These are phyloP conservation scores for Colletotrichum liriopes DNA, from an alignment of 2,329 filamentous ascomycete genomes.

Conservation along the genomic window DNA sequence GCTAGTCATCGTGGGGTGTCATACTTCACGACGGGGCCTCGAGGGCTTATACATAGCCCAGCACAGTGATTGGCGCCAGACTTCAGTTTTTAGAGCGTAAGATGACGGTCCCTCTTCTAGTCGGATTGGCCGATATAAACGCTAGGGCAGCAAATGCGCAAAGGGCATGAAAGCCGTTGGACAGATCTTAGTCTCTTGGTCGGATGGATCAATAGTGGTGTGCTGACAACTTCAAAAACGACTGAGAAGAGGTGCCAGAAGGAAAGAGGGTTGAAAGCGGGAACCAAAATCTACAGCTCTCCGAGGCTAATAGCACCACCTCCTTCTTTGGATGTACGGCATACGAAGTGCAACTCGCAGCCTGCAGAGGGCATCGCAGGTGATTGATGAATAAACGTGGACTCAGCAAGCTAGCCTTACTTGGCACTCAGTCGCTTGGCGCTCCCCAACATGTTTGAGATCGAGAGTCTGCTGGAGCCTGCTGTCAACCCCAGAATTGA, in stretches of 20 bases:
- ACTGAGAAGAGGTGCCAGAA: not conserved
- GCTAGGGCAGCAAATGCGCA: slow-evolving; percentile 19
- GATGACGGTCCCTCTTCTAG: not conserved
- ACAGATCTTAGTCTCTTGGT: not conserved
- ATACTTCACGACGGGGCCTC: not conserved
- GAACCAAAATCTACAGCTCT: not conserved
- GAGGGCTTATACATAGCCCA: not conserved
- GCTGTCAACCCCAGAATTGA: not conserved
- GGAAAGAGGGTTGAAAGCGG: not conserved
- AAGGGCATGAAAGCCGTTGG: not conserved
- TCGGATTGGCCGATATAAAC: slow-evolving; percentile 24
- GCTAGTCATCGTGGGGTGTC: slow-evolving; percentile 9
- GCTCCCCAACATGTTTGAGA: not conserved
- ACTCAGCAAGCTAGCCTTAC: not conserved
- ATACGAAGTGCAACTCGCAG: not conserved
- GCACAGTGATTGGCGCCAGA: slow-evolving; percentile 3
- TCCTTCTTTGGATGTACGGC: slow-evolving; percentile 9
- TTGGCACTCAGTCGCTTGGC: not conserved
- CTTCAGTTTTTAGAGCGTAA: too few species aligned
- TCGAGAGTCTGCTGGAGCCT: not conserved
- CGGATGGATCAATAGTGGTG: not conserved
- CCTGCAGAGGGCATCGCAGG: not conserved
- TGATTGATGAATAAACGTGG: not conserved
- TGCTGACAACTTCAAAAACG: not conserved
- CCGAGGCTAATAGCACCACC: not conserved